Conservation (phyloP, 768 basidiomycete species). For the Naganishia vishniacii region DNA sequence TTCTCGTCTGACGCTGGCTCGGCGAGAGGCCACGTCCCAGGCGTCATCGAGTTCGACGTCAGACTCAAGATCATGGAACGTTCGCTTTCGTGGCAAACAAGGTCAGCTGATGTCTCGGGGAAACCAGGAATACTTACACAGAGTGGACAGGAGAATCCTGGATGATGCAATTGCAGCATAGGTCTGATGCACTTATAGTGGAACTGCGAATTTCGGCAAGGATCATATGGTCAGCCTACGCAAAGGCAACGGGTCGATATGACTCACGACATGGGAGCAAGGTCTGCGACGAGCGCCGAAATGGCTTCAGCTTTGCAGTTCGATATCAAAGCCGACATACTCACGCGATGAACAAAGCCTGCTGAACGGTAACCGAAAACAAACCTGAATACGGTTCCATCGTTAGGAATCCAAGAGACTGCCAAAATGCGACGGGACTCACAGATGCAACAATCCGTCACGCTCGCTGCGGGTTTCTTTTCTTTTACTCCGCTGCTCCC, state of each 20-base stretch:
- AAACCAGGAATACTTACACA: conserved; percentile 53
- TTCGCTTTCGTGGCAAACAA: conserved; percentile 51
- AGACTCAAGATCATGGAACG: conserved; percentile 89
- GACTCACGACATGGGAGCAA: conserved; percentile 70
- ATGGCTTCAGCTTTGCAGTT: neutral
- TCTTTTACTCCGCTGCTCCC: conserved; percentile 30
- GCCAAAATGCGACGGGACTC: no score
- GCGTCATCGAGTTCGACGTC: conserved; percentile 73
- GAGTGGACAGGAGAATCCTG: conserved; percentile 89
- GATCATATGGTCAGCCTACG: neutral
- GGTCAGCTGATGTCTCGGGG: neutral
- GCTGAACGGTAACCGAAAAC: conserved; percentile 85
- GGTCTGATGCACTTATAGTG: conserved; percentile 88
- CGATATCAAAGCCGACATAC: conserved; percentile 14
- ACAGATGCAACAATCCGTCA: conserved; percentile 88
- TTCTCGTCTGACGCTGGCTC: conserved; percentile 16
- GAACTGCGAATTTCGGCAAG: conserved; percentile 30
- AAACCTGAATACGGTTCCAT: conserved; percentile 41
- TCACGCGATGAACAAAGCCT: conserved; percentile 86
- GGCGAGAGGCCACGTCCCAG: conserved; percentile 44
- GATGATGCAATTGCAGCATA: conserved; percentile 77
- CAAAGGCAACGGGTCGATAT: conserved; percentile 49
- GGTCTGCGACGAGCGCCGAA: conserved; percentile 51
- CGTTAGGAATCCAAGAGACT: no score
- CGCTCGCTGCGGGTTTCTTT: conserved; percentile 35